phyloP scores from a whole-genome alignment of 2,329 filamentous ascomycete genomes.

The Fusarium sulawesiense region DNA sequence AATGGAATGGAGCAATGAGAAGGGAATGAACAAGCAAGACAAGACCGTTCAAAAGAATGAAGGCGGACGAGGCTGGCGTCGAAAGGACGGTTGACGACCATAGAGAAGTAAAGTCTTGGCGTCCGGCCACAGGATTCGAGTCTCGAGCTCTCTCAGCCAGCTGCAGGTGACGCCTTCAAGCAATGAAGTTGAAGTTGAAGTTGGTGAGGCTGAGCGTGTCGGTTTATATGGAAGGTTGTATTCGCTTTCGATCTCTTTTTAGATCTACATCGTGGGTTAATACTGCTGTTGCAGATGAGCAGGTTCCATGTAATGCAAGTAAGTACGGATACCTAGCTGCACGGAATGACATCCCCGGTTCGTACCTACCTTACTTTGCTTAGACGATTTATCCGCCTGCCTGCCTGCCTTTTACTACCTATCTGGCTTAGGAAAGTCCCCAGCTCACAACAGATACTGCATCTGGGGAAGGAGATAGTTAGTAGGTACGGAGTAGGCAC shows the following conservation, averaged over 20 bases:
- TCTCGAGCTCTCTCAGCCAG: neutral
- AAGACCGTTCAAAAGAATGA: constrained; percentile 32
- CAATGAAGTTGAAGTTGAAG: neutral
- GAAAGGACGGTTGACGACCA: neutral
- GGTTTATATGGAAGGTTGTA: neutral
- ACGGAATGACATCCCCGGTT: constrained; percentile 25
- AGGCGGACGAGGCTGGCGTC: constrained; percentile 28
- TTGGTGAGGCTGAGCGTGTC: neutral
- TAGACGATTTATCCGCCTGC: neutral
- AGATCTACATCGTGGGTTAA: neutral
- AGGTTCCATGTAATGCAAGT: neutral
- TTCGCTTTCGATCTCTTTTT: neutral
- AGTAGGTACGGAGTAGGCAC: neutral
- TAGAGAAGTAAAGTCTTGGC: neutral
- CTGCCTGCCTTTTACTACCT: neutral
- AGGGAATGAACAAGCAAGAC: constrained; percentile 32
- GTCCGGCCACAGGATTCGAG: neutral
- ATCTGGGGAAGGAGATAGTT: neutral
- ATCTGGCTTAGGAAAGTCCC: neutral
- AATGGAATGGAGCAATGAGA: constrained; percentile 34
- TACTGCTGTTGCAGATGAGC: neutral
- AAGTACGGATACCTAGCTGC: neutral
- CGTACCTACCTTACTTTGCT: constrained; percentile 7
- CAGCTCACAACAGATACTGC: neutral
- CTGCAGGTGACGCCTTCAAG: neutral